Evolutionary conservation across 2,329 filamentous ascomycete species (phyloP), one percentile per base, ranked within the genome.

Genomic region (Diplocarpon rosae): DNA sequence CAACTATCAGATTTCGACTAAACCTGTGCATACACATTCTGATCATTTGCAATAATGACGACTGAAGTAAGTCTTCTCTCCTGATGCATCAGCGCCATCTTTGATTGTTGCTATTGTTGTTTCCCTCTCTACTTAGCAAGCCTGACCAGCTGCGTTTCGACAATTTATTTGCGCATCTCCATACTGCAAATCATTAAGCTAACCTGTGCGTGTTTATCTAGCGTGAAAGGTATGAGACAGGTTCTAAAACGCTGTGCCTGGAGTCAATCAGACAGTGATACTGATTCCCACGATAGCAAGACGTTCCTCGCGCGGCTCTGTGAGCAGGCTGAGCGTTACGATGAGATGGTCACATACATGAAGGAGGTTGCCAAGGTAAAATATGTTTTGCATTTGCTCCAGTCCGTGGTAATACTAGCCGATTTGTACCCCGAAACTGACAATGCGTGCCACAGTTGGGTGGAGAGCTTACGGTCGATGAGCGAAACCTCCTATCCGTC

Each of bases 311-410:
- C 92, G 71, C 83, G 92, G 75, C 88, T 98, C 68, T 96, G 92
- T 78, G 92, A 96, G 85, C 92, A 98, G 82, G 92, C 92, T 68
- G 92, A 96, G 80, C 90, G 90, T 67, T 98, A 98, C 74, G 90
- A 98, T 90, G 92, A 96, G 75, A 96, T 96, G 90, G 90, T 96
- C 62, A 88, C 82, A 66, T 95, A 90, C 76, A 96, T 96, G 92
- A 96, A 96, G 86, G 88, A 95, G 83, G 90, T 96, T 63, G 90
- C 90, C 70, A 93, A 95, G 75, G 81, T 84, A 79, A 43, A 56
- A 50, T 39, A 52, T 48, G 20, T 35, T 28, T 35, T 48, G 17
- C 36, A 32, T 36, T 61, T 30, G 15, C 15, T 24, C n/a, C 17
- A n/a, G n/a, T n/a, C 65, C 60, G 44, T 55, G 36, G 37, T 47